These are phyloP conservation scores for Gossypium australe DNA, from an alignment of 345 rosid species.

Conservation along the genomic window DNA sequence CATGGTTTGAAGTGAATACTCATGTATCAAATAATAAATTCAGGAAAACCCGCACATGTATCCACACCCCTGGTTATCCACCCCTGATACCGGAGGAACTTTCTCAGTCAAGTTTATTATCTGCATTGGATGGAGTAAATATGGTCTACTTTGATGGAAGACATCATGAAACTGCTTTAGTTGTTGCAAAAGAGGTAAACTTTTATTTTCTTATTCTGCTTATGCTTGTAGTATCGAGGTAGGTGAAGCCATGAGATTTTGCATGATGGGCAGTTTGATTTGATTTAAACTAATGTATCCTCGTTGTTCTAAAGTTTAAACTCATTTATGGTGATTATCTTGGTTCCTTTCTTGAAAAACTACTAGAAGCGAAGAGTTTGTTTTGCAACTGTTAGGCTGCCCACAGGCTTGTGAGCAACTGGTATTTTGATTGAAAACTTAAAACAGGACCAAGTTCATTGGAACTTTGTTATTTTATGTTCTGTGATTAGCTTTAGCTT, in stretches of 20 bases:
- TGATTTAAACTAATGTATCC: not conserved
- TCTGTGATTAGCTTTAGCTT: not conserved
- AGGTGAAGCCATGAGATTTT: constrained; percentile 1
- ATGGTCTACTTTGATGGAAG: constrained; percentile 71
- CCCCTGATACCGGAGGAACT: constrained; percentile 61
- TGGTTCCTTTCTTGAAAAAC: not conserved
- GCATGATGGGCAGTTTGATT: not conserved
- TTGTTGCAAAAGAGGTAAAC: constrained; percentile 68
- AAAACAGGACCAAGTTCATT: not conserved
- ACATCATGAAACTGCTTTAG: constrained; percentile 52
- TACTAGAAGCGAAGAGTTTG: not conserved
- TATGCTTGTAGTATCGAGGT: constrained; percentile 1
- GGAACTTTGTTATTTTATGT: not conserved
- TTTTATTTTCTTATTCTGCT: constrained; percentile 8
- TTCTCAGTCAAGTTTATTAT: constrained; percentile 34
- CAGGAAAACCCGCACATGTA: constrained; percentile 95
- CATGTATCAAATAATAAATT: constrained; percentile 11
- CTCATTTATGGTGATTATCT: not conserved
- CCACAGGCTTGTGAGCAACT: not conserved
- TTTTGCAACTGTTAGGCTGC: not conserved
- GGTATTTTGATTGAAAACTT: not conserved
- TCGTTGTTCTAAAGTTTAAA: not conserved
- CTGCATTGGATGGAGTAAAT: constrained; percentile 58
- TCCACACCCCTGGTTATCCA: constrained; percentile 79
- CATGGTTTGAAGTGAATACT: not conserved